A percentile compares a stretch with the other conserved stretches of the same genome.
Evolutionary conservation across 768 basidiomycete species (phyloP).

Genomic region (Rhizopogon sp.): DNA sequence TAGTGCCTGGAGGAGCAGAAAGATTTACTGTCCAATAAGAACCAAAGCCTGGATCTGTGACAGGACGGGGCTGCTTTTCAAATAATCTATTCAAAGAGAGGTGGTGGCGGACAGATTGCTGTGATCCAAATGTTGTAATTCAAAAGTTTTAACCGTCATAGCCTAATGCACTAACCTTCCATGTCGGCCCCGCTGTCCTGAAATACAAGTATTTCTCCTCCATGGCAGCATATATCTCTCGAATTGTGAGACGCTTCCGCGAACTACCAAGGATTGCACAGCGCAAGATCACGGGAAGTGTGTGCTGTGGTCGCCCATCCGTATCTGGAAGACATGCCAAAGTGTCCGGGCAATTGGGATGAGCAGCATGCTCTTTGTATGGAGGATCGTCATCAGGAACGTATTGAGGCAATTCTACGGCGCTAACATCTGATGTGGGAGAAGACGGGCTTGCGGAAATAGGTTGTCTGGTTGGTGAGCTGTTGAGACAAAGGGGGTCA

Average conservation of each 20-base stretch:
- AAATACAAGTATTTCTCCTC: slow-evolving; percentile 82
- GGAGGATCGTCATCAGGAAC: slow-evolving; percentile 20
- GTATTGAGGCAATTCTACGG: slow-evolving; percentile 15
- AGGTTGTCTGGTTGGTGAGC: slow-evolving; percentile 15
- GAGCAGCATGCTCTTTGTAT: slow-evolving; percentile 49
- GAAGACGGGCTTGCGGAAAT: slow-evolving; percentile 30
- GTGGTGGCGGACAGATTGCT: slow-evolving; percentile 90
- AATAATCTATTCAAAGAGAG: slow-evolving; percentile 78
- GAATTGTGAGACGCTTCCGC: slow-evolving; percentile 71
- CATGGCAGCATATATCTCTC: slow-evolving; percentile 85
- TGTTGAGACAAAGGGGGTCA: slow-evolving; percentile 26
- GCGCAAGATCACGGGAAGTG: slow-evolving; percentile 78
- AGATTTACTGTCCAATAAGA: slow-evolving; percentile 92
- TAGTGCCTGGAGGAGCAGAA: slow-evolving; percentile 78
- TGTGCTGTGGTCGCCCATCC: slow-evolving; percentile 75
- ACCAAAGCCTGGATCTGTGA: slow-evolving; percentile 82
- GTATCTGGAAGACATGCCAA: slow-evolving; percentile 77
- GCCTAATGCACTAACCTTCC: slow-evolving; percentile 57
- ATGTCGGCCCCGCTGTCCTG: slow-evolving; percentile 73
- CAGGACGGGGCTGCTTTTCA: slow-evolving; percentile 76
- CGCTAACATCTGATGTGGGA: slow-evolving; percentile 28
- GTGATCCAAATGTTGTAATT: slow-evolving; percentile 7
- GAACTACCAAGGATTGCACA: slow-evolving; percentile 80
- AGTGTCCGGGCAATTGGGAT: slow-evolving; percentile 75
- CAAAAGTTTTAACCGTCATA: background rate